Conservation (phyloP, 1,284 basidiomycete genomes). For the Porodaedalea pini region DNA sequence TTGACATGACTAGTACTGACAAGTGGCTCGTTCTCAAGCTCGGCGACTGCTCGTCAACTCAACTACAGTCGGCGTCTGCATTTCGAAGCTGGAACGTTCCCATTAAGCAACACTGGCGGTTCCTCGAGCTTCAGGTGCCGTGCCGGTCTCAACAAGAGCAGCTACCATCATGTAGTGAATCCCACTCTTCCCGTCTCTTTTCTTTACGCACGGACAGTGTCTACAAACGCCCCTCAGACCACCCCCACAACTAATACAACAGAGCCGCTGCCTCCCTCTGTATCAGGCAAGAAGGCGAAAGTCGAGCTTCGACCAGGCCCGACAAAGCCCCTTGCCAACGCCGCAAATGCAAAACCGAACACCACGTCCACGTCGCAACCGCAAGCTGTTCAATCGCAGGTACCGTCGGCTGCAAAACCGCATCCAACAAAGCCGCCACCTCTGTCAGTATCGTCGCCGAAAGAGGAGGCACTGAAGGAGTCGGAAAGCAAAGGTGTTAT, state of each 20-base stretch:
- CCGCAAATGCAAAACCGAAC: constrained; percentile 23
- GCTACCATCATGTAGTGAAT: neutral
- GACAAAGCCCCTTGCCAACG: constrained; percentile 43
- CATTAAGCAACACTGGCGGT: neutral
- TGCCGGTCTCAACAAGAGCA: neutral
- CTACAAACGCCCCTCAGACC: constrained; percentile 7
- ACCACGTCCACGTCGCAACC: constrained; percentile 12
- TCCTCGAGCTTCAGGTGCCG: neutral
- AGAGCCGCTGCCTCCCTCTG: constrained; percentile 2
- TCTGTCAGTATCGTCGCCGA: constrained; percentile 2
- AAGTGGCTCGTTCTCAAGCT: neutral
- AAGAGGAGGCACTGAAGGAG: constrained; percentile 12
- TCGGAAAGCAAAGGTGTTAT: constrained; percentile 30
- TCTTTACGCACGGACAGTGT: constrained; percentile 2
- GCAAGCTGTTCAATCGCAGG: neutral
- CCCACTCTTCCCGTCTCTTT: neutral
- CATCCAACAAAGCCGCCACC: constrained; percentile 13
- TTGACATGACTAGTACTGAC: neutral
- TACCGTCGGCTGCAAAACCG: constrained; percentile 14
- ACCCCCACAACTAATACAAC: neutral
- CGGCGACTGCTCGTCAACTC: constrained; percentile 2
- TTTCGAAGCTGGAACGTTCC: neutral
- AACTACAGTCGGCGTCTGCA: neutral
- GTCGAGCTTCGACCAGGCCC: constrained; percentile 63
- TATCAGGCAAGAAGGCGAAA: constrained; percentile 31